Conservation (phyloP, 257 asterid species). For the Solanum clarkiae region DNA sequence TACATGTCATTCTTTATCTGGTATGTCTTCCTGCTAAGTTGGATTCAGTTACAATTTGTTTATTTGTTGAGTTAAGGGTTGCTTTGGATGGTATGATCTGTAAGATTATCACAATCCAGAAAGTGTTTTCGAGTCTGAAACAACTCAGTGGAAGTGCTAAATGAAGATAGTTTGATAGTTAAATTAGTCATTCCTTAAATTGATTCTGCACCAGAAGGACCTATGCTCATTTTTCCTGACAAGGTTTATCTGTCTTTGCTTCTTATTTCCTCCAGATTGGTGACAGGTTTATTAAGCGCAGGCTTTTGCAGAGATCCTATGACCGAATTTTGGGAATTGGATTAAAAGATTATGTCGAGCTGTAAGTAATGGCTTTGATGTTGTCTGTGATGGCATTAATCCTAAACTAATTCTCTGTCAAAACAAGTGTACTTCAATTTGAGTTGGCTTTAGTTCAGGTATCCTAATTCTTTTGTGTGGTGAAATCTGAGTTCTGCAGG, state of each 20-base stretch:
- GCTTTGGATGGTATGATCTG: neutral
- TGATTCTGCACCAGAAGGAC: neutral
- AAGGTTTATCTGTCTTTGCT: neutral
- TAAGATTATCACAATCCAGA: neutral
- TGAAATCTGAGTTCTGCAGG: conserved; percentile 30
- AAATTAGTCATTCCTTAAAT: neutral
- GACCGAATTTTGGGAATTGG: conserved; percentile 65
- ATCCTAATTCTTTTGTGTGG: neutral
- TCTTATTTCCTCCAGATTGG: conserved; percentile 39
- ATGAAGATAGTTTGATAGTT: neutral
- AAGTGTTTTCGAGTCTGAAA: neutral
- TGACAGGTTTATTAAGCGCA: conserved; percentile 80
- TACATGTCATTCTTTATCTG: neutral
- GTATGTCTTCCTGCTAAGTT: neutral
- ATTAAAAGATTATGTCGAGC: conserved; percentile 59
- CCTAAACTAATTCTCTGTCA: neutral
- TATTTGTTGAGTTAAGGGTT: neutral
- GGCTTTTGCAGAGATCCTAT: conserved; percentile 52
- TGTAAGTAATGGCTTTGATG: conserved; percentile 26
- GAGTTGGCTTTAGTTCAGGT: neutral
- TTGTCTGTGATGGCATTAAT: neutral
- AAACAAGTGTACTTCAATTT: neutral
- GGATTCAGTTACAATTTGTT: neutral
- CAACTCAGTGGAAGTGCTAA: neutral
- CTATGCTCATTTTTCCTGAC: neutral